A percentile compares a stretch with the other conserved stretches of the same genome.
Evolutionary conservation across 73 alveolate genomes (phyloP).

Genomic region (Tetrahymena elliotti): DNA sequence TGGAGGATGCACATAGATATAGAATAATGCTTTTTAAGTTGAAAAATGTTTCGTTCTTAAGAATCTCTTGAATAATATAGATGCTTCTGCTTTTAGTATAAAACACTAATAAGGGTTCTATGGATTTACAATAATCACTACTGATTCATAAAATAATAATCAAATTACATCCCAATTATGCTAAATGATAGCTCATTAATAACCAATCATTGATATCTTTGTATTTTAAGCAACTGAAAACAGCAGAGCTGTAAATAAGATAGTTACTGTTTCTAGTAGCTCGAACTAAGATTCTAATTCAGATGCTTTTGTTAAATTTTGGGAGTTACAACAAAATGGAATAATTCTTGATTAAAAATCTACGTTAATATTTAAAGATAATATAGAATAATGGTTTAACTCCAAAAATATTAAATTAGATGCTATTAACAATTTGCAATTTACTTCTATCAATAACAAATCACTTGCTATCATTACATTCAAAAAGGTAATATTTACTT

Average conservation of each 20-base stretch:
- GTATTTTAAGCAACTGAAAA: neutral
- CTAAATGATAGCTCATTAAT: neutral
- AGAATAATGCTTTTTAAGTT: neutral
- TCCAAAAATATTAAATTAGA: neutral
- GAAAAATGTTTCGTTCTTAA: neutral
- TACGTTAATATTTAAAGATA: neutral
- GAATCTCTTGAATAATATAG: neutral
- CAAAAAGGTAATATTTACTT: neutral
- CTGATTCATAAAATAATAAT: neutral
- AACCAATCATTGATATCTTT: neutral
- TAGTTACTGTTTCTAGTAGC: neutral
- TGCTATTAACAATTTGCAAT: neutral
- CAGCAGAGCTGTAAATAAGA: neutral
- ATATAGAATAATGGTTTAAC: neutral
- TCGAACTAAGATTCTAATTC: neutral
- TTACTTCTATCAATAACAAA: neutral
- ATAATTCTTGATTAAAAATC: neutral
- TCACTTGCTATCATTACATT: neutral
- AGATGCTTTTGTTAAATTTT: neutral
- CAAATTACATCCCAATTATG: neutral
- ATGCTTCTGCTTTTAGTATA: neutral
- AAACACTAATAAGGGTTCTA: neutral
- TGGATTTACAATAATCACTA: neutral
- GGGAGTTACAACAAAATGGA: neutral
- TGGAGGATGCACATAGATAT: neutral